Conservation (phyloP, 345 rosid species). For the rapeseed (Brassica napus) region Da-Ae NC_063446.1:26017501-26018000, state of each 20-base stretch:
- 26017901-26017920: constrained; percentile 16
- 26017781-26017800: constrained; percentile 34
- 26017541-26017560: too few relatives aligned
- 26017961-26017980: background rate
- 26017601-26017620: too few relatives aligned
- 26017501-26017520: constrained; percentile 63
- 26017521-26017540: too few relatives aligned
- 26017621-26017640: too few relatives aligned
- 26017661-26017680: too few relatives aligned
- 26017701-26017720: too few relatives aligned
- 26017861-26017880: constrained; percentile 80
- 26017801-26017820: constrained; percentile 98
- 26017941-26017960: background rate
- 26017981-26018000: background rate
- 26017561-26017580: too few relatives aligned
- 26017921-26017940: background rate
- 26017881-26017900: constrained; percentile 15
- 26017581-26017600: too few relatives aligned
- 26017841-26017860: constrained; percentile 92
- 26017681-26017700: too few relatives aligned
- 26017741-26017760: background rate
- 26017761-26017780: background rate
- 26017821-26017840: constrained; percentile 80
- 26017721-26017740: background rate
- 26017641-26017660: too few relatives aligned